Base-by-base conservation (phyloP, 139 green algal genomes). In the Pleodorina starrii region DNA sequence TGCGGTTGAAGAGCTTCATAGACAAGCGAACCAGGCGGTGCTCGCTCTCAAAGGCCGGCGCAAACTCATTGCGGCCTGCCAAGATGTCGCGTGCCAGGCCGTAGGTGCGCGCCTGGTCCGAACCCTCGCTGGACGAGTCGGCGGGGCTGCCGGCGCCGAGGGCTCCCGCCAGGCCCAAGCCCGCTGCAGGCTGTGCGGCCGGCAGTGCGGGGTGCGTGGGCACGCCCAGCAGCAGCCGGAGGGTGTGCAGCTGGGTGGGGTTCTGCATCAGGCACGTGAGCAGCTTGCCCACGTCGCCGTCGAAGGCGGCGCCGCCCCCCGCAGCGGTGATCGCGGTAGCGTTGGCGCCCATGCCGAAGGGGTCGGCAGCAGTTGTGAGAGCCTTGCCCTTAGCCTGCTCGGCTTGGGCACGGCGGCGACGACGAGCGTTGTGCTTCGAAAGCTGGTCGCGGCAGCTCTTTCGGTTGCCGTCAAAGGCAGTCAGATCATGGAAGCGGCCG, bases 401-500 rank as follows among this genome's bases (percentile, higher is more conserved):
- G 50, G 80, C 74, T 63, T 92, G 85, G 14, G 92, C 85, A 23
- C 92, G 82, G 3, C 90, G 89, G 25, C 95, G 87, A 25, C 95
- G 90, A 35, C 95, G 92, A 10, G 91, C 93, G 84, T 97, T 97
- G 92, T 97, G 95, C 86, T 95, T 94, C 43, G 90, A 85, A 36
- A 98, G 94, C 80, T 97, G 92, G 48, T 94, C 93, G 32, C 96
- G 93, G 91, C 97, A 98, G 78, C 91, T 96, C 89, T 97, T 95
- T 84, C 97, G 96, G 76, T 93, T 91, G 32, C 93, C 97, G 80
- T 99, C 97, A 90, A 99, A 99, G 25, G 97, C 95, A 0, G 84
- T 87, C 38, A 99, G 92, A 38, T 96, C 92, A 72, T 99, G 97
- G 90, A 99, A 99, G 73, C 96, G 93, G 14, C 96, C 96, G 85